A percentile compares a stretch with the other conserved stretches of the same genome.
Evolutionary conservation across 139 green algal genomes (phyloP).

Genomic region (Chlamydomonas asymmetrica): DNA sequence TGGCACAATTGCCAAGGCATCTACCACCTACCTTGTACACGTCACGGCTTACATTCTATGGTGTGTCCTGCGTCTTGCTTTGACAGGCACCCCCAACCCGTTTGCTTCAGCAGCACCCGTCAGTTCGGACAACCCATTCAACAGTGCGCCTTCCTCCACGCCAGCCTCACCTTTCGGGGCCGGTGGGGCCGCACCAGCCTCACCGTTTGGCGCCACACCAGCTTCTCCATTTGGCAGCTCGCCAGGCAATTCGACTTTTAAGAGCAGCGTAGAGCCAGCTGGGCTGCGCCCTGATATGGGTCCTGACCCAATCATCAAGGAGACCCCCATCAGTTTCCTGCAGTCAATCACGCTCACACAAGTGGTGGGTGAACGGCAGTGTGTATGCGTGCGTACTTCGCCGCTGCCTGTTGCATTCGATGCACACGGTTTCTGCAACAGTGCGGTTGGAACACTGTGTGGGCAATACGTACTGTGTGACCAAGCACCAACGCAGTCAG

Average conservation of each 20-base stretch:
- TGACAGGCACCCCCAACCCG: constrained; percentile 25
- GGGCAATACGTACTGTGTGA: no score
- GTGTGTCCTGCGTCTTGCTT: no score
- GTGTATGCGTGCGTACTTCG: no score
- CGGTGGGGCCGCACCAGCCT: constrained; percentile 10
- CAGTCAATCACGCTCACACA: constrained; percentile 73
- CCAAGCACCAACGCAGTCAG: no score
- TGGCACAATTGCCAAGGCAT: no score
- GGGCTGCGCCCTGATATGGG: constrained; percentile 70
- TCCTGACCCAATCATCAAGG: constrained; percentile 60
- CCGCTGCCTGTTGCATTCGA: no score
- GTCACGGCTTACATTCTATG: no score
- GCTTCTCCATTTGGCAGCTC: constrained; percentile 34
- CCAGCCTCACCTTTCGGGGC: constrained; percentile 1
- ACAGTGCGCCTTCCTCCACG: neutral
- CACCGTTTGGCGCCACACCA: constrained; percentile 38
- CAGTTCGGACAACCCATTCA: constrained; percentile 1
- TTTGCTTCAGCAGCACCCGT: constrained; percentile 12
- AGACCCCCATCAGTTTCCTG: constrained; percentile 43
- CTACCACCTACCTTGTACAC: no score
- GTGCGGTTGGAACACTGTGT: no score
- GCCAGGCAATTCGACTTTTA: constrained; percentile 31
- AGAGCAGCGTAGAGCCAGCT: constrained; percentile 47
- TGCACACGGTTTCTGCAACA: no score
- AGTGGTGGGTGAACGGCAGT: constrained; percentile 58